Evolutionary conservation across 176 grass and related monocot species (phyloP), one percentile per base, ranked within the genome.

Genomic region (Guadua angustifolia): DNA sequence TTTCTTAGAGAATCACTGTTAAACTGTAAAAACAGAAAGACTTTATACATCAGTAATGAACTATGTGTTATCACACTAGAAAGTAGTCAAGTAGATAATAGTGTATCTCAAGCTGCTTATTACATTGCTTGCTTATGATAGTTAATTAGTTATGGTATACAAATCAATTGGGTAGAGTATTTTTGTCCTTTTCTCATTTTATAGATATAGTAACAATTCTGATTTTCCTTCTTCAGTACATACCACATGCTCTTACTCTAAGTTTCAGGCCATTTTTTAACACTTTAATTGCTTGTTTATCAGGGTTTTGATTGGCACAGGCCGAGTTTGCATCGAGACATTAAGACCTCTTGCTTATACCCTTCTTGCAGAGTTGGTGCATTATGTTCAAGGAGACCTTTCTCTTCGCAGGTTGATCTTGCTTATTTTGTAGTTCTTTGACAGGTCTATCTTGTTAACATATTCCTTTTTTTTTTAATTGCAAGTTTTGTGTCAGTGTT

Each of bases 301-400:
- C 85, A 99, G 96, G 91, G 94, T 99, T 83, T 74, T 99, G 86
- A 90, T 99, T 73, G 96, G 96, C 52, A 94, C 96, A 74, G 96
- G 91, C 36, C 89, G 96, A 67, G 96, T 95, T 85, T 99, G 93
- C 75, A 90, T 99, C 8, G 96, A 99, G 84, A 94, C 93, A 79
- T 90, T 99, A 86, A 89, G 91, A 66, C 93, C 96, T 8, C 88
- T 99, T 78, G 96, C 96, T 74, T 99, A 99, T 79, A 99, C 88
- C 78, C 91, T 99, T 77, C 93, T 99, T 59, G 96, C 96, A 35
- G 96, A 99, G 79, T 84, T 99, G 89, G 96, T 99, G 74, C 96
- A 99, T 86, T 93, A 99, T 93, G 94, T 99, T 88, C 90, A 93
- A 83, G 88, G 70, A 89, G 91, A 99, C 53, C 83, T 90, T 78